Evolutionary conservation across 2,329 filamentous ascomycete species (phyloP), one percentile per base, ranked within the genome.

Genomic region (Ophiocordyceps australis): DNA sequence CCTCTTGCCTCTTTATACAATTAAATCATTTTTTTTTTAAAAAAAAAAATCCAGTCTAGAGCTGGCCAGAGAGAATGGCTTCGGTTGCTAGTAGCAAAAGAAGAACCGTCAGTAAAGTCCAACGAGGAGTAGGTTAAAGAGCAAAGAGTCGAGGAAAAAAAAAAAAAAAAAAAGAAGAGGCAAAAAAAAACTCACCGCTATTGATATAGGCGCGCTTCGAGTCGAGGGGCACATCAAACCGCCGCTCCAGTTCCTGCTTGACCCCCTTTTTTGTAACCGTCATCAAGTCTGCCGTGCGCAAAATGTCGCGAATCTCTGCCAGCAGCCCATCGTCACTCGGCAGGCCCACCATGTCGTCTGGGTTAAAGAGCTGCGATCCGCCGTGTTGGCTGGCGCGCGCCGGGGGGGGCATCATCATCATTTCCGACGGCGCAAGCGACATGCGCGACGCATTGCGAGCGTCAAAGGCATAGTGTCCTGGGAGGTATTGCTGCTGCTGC

Each of bases 251-350:
- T 57, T 98, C 89, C 38, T 69, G 56, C 65, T 95, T 95, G 53
- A 98, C 79, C 40, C 79, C 82, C 70, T 98, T 98, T 72, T 98
- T 98, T 37, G 89, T 98, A 22, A 98, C 81, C 5, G 71, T 85
- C 89, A 98, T 98, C 44, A 98, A 57, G 54, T 98, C 89, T 3
- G 83, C 85, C 9, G 78, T 91, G 38, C 74, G 69, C 33, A 98
- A 59, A 35, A 98, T 93, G 43, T 94, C 83, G 26, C 89, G 70
- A 40, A 98, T 98, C 62, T 98, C 89, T 0, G 82, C 75, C 34
- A 98, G 58, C 25, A 98, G 62, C 9, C 81, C 77, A 43, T 98
- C 89, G 39, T 98, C 89, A 33, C 65, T 79, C 0, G 89, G 89
- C 43, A 94, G 54, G 29, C 75, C 71, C 7, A 67, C 62, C 38